Conservation (phyloP, 2,329 filamentous ascomycete species). For the Ceratocystis cacaofunesta region DNA sequence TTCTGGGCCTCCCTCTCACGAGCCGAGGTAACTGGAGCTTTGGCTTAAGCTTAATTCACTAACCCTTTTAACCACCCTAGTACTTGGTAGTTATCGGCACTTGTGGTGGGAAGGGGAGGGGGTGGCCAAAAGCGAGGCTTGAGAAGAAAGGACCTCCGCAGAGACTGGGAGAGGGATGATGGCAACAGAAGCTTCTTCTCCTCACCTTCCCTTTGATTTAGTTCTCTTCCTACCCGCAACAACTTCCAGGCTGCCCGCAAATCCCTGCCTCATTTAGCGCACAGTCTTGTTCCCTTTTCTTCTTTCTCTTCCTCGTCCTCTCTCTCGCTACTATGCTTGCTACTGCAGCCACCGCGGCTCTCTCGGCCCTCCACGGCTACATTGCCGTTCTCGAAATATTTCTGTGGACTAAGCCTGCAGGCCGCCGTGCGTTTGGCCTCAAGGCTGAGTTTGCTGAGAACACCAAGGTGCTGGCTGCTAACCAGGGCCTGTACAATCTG, state of each 20-base stretch:
- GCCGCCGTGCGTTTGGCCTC: constrained; percentile 31
- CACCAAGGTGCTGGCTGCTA: constrained; percentile 32
- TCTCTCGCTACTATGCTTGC: constrained; percentile 23
- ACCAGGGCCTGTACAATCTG: constrained; percentile 39
- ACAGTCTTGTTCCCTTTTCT: neutral
- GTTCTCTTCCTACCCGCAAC: neutral
- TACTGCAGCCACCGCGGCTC: constrained; percentile 25
- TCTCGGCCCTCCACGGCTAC: constrained; percentile 33
- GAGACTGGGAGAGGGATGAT: no score
- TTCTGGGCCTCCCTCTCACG: neutral
- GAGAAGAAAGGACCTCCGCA: neutral
- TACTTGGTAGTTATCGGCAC: neutral
- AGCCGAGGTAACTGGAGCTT: neutral
- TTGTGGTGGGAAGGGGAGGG: neutral
- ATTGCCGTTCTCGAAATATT: constrained; percentile 36
- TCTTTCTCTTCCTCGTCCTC: neutral
- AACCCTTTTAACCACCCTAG: neutral
- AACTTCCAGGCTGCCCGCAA: neutral
- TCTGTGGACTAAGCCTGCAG: constrained; percentile 33
- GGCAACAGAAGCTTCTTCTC: no score
- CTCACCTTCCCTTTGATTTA: neutral
- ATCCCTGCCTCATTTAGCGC: neutral
- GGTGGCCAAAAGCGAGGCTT: neutral
- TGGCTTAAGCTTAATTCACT: neutral
- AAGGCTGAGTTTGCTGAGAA: constrained; percentile 31